phyloP scores from a whole-genome alignment of 805 yeast genomes.

The Wickerhamomyces silvicola region DNA sequence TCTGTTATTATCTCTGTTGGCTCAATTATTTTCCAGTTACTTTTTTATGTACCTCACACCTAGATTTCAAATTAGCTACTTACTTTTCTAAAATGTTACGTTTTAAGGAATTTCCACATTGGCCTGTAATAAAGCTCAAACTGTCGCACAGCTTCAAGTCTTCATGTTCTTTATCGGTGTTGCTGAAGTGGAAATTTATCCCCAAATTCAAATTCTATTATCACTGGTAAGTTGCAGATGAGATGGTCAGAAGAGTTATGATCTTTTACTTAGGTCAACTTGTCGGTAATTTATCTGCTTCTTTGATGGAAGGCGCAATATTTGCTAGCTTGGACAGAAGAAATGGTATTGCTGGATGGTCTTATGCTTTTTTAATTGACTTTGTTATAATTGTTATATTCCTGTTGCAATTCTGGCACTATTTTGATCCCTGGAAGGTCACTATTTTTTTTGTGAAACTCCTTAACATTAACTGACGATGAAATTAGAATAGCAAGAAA shows the following conservation, averaged over 20 bases:
- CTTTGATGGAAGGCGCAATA: conserved; percentile 47
- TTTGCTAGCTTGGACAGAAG: conserved; percentile 33
- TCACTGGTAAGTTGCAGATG: conserved; percentile 53
- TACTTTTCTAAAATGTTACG: conserved; percentile 50
- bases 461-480: conserved; percentile 45
- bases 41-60: conserved; percentile 57
- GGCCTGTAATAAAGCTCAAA: conserved; percentile 41
- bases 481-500: conserved; percentile 47
- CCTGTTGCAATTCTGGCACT: conserved; percentile 55
- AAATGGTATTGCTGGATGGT: conserved; percentile 48
- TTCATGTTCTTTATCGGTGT: conserved; percentile 59
- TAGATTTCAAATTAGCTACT: conserved; percentile 51
- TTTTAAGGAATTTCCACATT: conserved; percentile 65
- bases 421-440: conserved; percentile 53
- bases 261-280: conserved; percentile 49
- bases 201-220: conserved; percentile 55
- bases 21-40: conserved; percentile 54
- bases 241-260: conserved; percentile 55
- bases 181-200: conserved; percentile 60
- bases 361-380: conserved; percentile 59
- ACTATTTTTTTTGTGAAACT: conserved; percentile 47
- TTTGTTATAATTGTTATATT: conserved; percentile 32
- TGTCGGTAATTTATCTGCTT: conserved; percentile 45
- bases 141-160: conserved; percentile 49
- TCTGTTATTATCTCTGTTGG: conserved; percentile 56